Evolutionary conservation across 2,329 filamentous ascomycete species (phyloP), one percentile per base, ranked within the genome.

Genomic region (Elsinoe necatrix): DNA sequence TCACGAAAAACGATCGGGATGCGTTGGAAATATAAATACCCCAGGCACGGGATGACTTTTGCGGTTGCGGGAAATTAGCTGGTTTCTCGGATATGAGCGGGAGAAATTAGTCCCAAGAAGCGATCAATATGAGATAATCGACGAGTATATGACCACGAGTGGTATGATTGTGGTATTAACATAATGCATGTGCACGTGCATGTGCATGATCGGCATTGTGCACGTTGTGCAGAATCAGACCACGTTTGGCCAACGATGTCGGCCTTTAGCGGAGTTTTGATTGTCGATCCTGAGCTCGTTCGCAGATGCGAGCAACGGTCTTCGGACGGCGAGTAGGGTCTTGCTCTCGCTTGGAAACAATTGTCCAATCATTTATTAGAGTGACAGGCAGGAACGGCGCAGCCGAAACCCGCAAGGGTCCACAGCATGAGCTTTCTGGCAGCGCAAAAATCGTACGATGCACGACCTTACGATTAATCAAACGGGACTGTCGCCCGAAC

Each of bases 281-380:
- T 20, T 48, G 57, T 50, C 54, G 51, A 43, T 58, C 52, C 58
- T 60, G 58, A 60, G 56, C 37, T 56, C 41, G 54, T 54, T 50
- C 54, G 50, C 35, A 60, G 58, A 58, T 25, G 18, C 14, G 9
- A 37, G 14, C 29, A 37, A 42, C 35, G 35, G 35, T 55, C 25
- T 45, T 45, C 16, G 20, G 14, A 20, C 9, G 37, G 23, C 21
- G 11, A 25, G 43, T 20, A 31, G 25, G 12, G 23, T 50, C 25
- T 50, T 14, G 45, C 14, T 34, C 45, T 50, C 45, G 45, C 45
- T 31, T 50, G 12, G 16, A 34, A 7, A 25, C 7, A 18, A 31
- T 34, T 31, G 6, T 9, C 41, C 20, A 45, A 45, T 45, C 21
- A 18, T 14, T 14, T 20, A 7, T 14, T 20, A 7, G 8, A 50